Base-by-base conservation (phyloP, 2,329 filamentous ascomycete species). In the Coniella lustricola region DNA sequence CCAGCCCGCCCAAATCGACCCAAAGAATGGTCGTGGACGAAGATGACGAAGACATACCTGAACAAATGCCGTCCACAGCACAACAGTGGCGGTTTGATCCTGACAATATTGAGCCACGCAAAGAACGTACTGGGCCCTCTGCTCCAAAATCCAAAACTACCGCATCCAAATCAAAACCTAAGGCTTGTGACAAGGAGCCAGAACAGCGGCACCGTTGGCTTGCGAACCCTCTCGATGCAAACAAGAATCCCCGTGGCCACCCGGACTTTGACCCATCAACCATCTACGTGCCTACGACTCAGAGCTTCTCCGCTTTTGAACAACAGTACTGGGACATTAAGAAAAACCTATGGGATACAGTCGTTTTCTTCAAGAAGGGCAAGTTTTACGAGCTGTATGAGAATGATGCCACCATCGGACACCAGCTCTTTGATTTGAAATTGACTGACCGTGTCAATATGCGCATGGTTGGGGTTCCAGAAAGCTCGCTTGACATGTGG, bases 311-410 rank as follows among this genome's bases (percentile, higher is more conserved):
- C 0, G 80, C 91, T 0, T 98, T 98, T 56, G 93, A 98, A 67
- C 94, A 90, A 65, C 93, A 98, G 63, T 98, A 98, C 65, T 98
- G 93, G 93, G 89, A 95, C 60, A 97, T 98, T 66, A 98, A 98
- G 70, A 87, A 90, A 65, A 96, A 96, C 59, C 87, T 94, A 56
- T 97, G 88, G 87, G 90, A 96, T 56, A 96, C 90, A 0, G 85
- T 98, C 39, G 91, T 98, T 14, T 98, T 98, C 69, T 98, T 98
- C 82, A 98, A 97, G 68, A 98, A 98, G 73, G 93, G 93, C 60
- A 98, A 98, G 60, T 98, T 98, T 67, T 98, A 96, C 62, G 93
- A 98, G 64, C 76, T 98, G 0, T 98, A 97, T 61, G 93, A 98
- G 64, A 95, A 96, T 52, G 93, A 98, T 67, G 93, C 93, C 4